Evolutionary conservation across 1,284 basidiomycete species (phyloP), one percentile per base, ranked within the genome.

Genomic region (Cryptococcus wingfieldii): DNA sequence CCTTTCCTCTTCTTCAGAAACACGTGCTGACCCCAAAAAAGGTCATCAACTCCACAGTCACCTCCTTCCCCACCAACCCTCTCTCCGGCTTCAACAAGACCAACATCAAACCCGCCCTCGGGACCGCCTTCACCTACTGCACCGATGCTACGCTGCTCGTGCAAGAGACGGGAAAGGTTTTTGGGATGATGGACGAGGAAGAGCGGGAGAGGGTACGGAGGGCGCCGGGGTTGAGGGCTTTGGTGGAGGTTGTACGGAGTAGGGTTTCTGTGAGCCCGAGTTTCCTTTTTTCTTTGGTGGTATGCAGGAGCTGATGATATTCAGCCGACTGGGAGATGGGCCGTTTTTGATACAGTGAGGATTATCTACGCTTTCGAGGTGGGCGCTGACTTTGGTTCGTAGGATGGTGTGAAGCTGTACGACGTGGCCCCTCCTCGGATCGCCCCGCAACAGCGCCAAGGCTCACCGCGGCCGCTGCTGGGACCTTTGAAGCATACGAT

Each of bases 191-290:
- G 23, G 75, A 77, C 50, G 66, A 66, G 45, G 63, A 61, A 9
- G 74, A 77, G 58, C 52, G 71, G 28, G 65, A 72, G 38, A 57
- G 74, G 19, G 62, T 58, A 8, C 49, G 59, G 34, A 60, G 47
- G 14, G 56, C 49, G 31, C 65, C 64, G 1, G 73, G 71, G 3
- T 47, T 71, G 52, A 68, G 75, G 42, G 63, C 59, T 2, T 59
- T 75, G 6, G 70, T 72, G 4, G 75, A 77, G 55, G 74, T 76
- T 1, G 53, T 75, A 31, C 72, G 75, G 64, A 74, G 71, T 53
- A 41, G 67, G 16, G 60, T 71, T 0, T 67, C 68, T 28, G 75
- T 75, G 57, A 64, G 72, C 51, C 25, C 23, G 31, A 5, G 38
- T 23, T 25, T 8, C 14, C 18, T 8, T 45, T 27, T 10, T 8